Evolutionary conservation across 2,329 filamentous ascomycete genomes (phyloP).

Genomic region (Sporothrix mexicana): DNA sequence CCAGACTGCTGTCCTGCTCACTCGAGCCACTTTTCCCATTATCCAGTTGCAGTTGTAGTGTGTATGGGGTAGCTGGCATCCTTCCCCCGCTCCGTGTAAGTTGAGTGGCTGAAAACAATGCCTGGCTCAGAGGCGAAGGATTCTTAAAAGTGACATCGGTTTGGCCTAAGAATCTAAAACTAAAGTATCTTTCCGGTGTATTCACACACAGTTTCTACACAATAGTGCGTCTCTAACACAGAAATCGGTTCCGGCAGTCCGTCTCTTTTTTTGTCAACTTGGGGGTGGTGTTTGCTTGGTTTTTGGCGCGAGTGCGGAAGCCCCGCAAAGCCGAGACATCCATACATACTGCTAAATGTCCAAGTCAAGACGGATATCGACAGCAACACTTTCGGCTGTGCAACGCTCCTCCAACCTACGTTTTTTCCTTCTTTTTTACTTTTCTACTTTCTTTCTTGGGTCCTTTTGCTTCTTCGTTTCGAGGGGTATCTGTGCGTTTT

Average conservation of each 20-base stretch:
- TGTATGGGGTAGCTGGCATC: constrained; percentile 3
- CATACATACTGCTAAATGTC: too few relatives aligned
- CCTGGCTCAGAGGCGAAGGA: too few relatives aligned
- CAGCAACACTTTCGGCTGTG: background rate
- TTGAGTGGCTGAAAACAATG: constrained; percentile 15
- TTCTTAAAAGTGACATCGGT: too few relatives aligned
- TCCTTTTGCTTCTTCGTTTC: too few relatives aligned
- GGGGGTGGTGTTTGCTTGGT: background rate
- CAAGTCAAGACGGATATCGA: constrained; percentile 5
- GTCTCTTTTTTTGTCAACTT: background rate
- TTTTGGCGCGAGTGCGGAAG: background rate
- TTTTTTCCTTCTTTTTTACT: too few relatives aligned
- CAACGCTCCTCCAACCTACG: background rate
- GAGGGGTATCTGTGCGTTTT: background rate
- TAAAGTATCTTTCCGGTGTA: too few relatives aligned
- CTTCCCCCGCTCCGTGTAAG: background rate
- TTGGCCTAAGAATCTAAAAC: too few relatives aligned
- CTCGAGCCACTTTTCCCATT: background rate
- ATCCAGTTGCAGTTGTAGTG: constrained; percentile 13
- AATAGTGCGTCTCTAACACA: background rate
- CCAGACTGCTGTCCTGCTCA: too few relatives aligned
- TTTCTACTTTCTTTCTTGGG: too few relatives aligned
- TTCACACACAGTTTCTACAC: background rate
- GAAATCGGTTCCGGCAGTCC: constrained; percentile 26
- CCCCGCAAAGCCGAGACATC: constrained; percentile 8